These are phyloP conservation scores for Meredithiella fracta DNA, from an alignment of 2,329 filamentous ascomycete species.

Conservation along the genomic window DNA sequence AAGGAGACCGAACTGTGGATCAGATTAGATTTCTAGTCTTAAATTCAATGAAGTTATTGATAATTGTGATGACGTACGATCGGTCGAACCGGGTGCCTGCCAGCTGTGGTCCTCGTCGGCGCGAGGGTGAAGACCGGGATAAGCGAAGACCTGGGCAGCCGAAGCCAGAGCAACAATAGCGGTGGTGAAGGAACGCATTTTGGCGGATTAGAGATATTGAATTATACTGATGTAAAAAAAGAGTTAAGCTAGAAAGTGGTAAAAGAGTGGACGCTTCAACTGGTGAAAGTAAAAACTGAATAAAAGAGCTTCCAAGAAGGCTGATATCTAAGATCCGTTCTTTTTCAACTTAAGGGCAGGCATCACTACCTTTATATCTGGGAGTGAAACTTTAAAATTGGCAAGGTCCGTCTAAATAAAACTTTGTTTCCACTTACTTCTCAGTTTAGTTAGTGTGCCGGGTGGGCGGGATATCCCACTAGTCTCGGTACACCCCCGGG, in stretches of 20 bases:
- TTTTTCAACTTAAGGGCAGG: background rate
- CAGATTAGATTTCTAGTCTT: background rate
- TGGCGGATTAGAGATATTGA: background rate
- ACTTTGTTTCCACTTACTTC: background rate
- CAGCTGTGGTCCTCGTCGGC: conserved; percentile 13
- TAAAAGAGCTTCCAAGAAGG: conserved; percentile 6
- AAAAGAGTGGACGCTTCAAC: conserved; percentile 7
- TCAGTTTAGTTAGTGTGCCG: background rate
- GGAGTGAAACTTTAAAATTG: background rate
- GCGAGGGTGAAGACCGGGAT: background rate
- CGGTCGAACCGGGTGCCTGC: background rate
- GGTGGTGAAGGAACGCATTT: conserved; percentile 8
- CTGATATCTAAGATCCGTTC: conserved; percentile 1
- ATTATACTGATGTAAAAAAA: background rate
- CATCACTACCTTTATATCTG: conserved; percentile 3
- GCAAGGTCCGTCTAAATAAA: background rate
- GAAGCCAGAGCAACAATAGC: conserved; percentile 8
- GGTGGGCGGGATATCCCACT: background rate
- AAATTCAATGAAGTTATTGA: background rate
- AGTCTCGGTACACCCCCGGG: conserved; percentile 1
- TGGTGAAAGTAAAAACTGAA: background rate
- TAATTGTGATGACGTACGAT: conserved; percentile 3
- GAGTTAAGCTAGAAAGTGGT: background rate
- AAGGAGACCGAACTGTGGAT: conserved; percentile 15
- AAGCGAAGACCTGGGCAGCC: conserved; percentile 9